A percentile compares a stretch with the other conserved stretches of the same genome.
These are phyloP conservation scores for Hordeum vulgare DNA, from an alignment of 176 grass and related monocot species.

Conservation along the genomic window MorexV3_pseudomolecules_assembly NC_058521.1:386910080-386910579, in stretches of 20 bases:
- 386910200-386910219: too few relatives aligned
- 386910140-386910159: too few relatives aligned
- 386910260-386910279: too few relatives aligned
- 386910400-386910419: slow-evolving; percentile 72
- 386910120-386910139: too few relatives aligned
- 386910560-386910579: background rate
- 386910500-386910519: slow-evolving; percentile 96
- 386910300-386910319: background rate
- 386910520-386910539: slow-evolving; percentile 81
- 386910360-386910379: background rate
- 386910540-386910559: slow-evolving; percentile 60
- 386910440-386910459: slow-evolving; percentile 24
- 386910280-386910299: too few relatives aligned
- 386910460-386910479: slow-evolving; percentile 43
- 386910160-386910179: too few relatives aligned
- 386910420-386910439: slow-evolving; percentile 31
- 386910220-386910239: too few relatives aligned
- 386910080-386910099: too few relatives aligned
- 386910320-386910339: background rate
- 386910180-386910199: too few relatives aligned
- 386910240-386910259: too few relatives aligned
- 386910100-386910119: too few relatives aligned
- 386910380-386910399: background rate
- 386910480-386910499: slow-evolving; percentile 53
- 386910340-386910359: slow-evolving; percentile 18